Evolutionary conservation across 2,329 filamentous ascomycete genomes (phyloP), one percentile per base, ranked within the genome.

Genomic region (Plenodomus biglobosus): DNA sequence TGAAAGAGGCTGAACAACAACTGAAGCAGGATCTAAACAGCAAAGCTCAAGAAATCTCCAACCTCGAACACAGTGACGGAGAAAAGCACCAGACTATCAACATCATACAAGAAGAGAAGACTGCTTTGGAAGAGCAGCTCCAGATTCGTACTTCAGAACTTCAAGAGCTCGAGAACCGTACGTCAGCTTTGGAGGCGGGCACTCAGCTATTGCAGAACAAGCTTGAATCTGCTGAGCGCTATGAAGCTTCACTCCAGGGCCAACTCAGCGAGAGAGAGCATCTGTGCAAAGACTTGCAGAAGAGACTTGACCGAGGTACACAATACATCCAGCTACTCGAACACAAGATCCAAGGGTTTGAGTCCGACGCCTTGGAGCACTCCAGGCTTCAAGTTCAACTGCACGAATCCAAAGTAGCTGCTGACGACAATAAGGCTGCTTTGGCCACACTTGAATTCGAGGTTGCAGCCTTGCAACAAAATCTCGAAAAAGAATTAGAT

Each of bases 31-130:
- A 65, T 15, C 27, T 71, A 22, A 53, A 67, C 8, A 34, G 24
- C 6, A 70, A 70, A 42, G 56, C 38, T 37, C 50, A 48, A 10
- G 61, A 69, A 47, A 61, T 73, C n/a, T 48, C 50, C 7, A 41
- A 58, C 13, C 52, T 71, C 21, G 61, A 70, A 40, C 35, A 50
- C 13, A 52, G 41, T 24, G 49, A 37, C 7, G 46, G 42, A 6
- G 41, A 58, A 8, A 54, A 59, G 36, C 49, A 64, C 17, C 47
- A 56, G n/a, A 50, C 48, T 5, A 57, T 71, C 4, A 50, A 53
- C 15, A 38, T 32, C 1, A 40, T 71, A 36, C 56, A 64, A 24
- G 48, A 59, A 21, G 62, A 68, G 10, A 68, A 66, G 35, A 36
- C 6, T 16, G 30, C 37, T 2, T 44, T 70, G 11, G 55, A 64